Percentiles rank a stretch among this genome's conserved stretches.
These are phyloP conservation scores for Puccinia triticina DNA, from an alignment of 1,284 basidiomycete species.

Conservation along the genomic window DNA sequence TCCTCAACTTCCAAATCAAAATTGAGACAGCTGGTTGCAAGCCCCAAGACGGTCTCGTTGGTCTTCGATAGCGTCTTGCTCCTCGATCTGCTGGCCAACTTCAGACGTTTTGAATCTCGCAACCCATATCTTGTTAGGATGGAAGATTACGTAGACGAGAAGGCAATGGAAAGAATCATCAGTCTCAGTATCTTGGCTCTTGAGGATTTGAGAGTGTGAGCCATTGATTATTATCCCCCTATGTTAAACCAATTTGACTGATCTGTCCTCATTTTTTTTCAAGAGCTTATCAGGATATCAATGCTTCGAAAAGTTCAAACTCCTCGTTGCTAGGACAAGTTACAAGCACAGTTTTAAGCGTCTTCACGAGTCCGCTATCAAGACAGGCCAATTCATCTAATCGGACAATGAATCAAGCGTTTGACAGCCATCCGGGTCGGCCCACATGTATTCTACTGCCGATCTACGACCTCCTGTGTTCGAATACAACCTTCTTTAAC, in stretches of 20 bases:
- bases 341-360: constrained; percentile 39
- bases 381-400: not conserved
- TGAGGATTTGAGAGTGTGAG: constrained; percentile 44
- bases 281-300: constrained; percentile 37
- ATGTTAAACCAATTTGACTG: constrained; percentile 6
- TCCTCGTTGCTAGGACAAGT: constrained; percentile 45
- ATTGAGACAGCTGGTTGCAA: constrained; percentile 52
- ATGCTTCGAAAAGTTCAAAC: constrained; percentile 9
- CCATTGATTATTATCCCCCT: not conserved
- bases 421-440: constrained; percentile 54
- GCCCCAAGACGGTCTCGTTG: constrained; percentile 51
- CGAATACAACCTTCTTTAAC: constrained; percentile 56
- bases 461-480: constrained; percentile 57
- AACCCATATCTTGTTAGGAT: constrained; percentile 58
- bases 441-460: constrained; percentile 55
- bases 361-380: not conserved
- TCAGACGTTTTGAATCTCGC: constrained; percentile 55
- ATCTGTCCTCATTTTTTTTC: not conserved
- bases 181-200: constrained; percentile 46
- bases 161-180: constrained; percentile 55
- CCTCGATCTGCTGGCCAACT: constrained; percentile 57
- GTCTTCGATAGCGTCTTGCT: constrained; percentile 54
- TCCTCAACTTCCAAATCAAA: not conserved
- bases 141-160: constrained; percentile 58
- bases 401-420: constrained; percentile 16